These are phyloP conservation scores for Paecilomyces sp. DNA, from an alignment of 2,329 filamentous ascomycete species.

Conservation along the genomic window DNA sequence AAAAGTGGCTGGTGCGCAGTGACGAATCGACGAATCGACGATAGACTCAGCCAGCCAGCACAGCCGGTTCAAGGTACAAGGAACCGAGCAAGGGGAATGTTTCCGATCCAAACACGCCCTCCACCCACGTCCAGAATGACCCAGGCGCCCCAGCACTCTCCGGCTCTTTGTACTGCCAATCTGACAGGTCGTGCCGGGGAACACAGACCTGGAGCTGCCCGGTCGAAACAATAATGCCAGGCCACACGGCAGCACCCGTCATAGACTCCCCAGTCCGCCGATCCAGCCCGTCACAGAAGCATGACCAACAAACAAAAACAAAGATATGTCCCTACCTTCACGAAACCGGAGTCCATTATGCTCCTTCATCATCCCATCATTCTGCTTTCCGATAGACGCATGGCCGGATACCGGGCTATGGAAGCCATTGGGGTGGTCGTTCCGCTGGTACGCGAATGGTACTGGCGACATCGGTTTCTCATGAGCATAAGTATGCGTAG, in stretches of 20 bases:
- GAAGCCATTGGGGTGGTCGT: conserved; percentile 12
- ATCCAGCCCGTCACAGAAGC: neutral
- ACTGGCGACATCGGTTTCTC: conserved; percentile 9
- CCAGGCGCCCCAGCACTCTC: neutral
- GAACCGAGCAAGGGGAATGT: neutral
- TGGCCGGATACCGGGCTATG: conserved; percentile 14
- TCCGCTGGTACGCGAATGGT: conserved; percentile 15
- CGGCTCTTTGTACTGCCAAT: too few species aligned
- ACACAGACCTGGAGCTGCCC: neutral
- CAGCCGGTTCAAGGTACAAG: neutral
- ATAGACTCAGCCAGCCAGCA: neutral
- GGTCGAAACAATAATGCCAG: neutral
- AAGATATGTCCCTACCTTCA: conserved; percentile 19
- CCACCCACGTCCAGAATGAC: neutral
- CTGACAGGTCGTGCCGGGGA: too few species aligned
- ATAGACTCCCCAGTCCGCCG: neutral
- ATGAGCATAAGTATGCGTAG: conserved; percentile 5
- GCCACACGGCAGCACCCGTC: neutral
- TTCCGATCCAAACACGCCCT: neutral
- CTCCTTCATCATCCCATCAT: conserved; percentile 10
- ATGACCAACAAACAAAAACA: conserved; percentile 4
- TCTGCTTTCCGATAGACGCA: conserved; percentile 13
- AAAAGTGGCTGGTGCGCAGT: conserved; percentile 3
- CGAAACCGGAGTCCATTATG: conserved; percentile 12
- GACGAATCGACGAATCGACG: neutral